These are phyloP conservation scores for Rhododendron henanense DNA, from an alignment of 148 eudicot species.

Conservation along the genomic window DNA sequence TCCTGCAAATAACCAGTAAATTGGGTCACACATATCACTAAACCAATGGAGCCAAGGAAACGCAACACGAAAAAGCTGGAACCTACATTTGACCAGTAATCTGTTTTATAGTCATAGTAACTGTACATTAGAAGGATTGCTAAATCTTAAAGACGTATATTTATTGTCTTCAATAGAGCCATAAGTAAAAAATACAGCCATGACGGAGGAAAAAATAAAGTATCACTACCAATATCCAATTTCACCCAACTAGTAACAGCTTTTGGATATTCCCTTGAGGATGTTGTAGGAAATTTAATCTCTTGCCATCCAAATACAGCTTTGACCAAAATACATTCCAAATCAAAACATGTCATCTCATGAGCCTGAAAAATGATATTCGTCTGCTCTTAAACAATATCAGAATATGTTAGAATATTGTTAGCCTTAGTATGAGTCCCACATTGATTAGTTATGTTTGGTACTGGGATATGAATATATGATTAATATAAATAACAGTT, in stretches of 20 bases:
- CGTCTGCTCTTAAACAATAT: not conserved
- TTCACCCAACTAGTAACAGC: not conserved
- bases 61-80: not conserved
- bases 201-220: not conserved
- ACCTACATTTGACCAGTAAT: not conserved
- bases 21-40: not conserved
- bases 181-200: not conserved
- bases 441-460: too few species aligned
- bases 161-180: not conserved
- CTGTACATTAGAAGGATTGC: not conserved
- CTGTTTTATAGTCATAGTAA: not conserved
- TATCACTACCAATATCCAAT: not conserved
- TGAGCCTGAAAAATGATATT: not conserved
- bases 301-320: not conserved
- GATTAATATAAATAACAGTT: too few species aligned
- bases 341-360: not conserved
- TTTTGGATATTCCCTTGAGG: not conserved
- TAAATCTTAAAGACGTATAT: not conserved
- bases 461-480: too few species aligned
- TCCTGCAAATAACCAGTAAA: slow-evolving; percentile 49
- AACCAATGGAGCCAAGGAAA: not conserved
- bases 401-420: not conserved
- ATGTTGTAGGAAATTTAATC: not conserved
- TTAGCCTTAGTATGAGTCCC: too few species aligned
- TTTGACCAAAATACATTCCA: not conserved